Evolutionary conservation across 257 asterid species (phyloP).

Genomic region (Mitragyna speciosa): DNA sequence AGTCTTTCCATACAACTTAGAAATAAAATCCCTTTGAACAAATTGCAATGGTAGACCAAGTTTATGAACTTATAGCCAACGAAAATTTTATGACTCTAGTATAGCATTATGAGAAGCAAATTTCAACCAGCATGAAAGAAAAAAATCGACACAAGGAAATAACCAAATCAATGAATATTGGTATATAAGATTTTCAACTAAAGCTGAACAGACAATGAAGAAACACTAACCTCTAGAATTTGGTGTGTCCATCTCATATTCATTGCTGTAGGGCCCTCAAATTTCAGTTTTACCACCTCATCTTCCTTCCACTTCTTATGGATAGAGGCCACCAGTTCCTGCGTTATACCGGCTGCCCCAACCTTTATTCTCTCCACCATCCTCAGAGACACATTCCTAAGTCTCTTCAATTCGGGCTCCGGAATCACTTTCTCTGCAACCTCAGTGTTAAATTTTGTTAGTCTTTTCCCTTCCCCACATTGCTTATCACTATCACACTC

Average conservation of each 20-base stretch:
- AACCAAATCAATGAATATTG: conserved; percentile 1
- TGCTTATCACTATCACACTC: conserved; percentile 36
- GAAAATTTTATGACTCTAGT: not conserved
- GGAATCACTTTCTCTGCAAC: conserved; percentile 74
- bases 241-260: conserved; percentile 89
- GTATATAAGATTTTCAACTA: not conserved
- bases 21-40: not conserved
- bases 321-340: conserved; percentile 59
- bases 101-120: not conserved
- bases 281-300: conserved; percentile 80
- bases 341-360: conserved; percentile 81
- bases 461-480: conserved; percentile 28
- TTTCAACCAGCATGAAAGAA: not conserved
- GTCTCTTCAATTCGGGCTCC: conserved; percentile 75
- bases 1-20: not conserved
- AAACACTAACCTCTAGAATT: conserved; percentile 67
- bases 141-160: not conserved
- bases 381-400: conserved; percentile 67
- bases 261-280: conserved; percentile 74
- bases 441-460: conserved; percentile 40
- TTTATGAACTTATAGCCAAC: not conserved
- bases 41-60: not conserved
- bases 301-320: conserved; percentile 76
- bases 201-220: not conserved
- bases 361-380: conserved; percentile 82